phyloP scores from a whole-genome alignment of 2,329 filamentous ascomycete genomes.

The Trichoderma sp. region DNA sequence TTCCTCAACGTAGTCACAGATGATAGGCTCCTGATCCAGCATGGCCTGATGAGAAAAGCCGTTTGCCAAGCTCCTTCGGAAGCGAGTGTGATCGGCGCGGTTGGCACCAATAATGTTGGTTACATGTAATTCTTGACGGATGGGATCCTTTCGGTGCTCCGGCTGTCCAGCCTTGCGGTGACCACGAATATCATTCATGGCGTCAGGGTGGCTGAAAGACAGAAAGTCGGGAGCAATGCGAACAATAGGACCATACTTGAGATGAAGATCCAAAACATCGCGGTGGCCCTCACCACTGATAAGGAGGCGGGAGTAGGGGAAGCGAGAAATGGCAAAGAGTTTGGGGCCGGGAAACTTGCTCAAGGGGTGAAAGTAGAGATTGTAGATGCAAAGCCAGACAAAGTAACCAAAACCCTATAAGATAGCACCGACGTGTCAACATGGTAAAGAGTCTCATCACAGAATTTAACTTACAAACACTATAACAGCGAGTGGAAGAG shows the following conservation, averaged over 20 bases:
- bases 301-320: not conserved
- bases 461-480: not conserved
- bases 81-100: constrained; percentile 25
- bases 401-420: constrained; percentile 16
- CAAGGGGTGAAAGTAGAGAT: constrained; percentile 18
- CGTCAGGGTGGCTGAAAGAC: constrained; percentile 11
- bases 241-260: constrained; percentile 14
- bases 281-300: not conserved
- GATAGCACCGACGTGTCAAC: not conserved
- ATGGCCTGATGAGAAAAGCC: constrained; percentile 33
- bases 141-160: constrained; percentile 19
- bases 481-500: not conserved
- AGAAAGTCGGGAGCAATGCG: constrained; percentile 12
- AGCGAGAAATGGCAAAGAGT: not conserved
- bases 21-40: constrained; percentile 32
- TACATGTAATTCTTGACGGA: not conserved
- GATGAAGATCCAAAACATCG: not conserved
- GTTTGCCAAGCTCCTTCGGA: constrained; percentile 27
- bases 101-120: constrained; percentile 24
- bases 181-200: constrained; percentile 22
- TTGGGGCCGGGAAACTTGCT: constrained; percentile 16
- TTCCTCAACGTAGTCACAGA: constrained; percentile 28
- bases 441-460: no score
- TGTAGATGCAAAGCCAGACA: constrained; percentile 2
- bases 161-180: constrained; percentile 21